phyloP scores from a whole-genome alignment of 148 eudicot genomes.

The Vaccinium darrowii region DNA sequence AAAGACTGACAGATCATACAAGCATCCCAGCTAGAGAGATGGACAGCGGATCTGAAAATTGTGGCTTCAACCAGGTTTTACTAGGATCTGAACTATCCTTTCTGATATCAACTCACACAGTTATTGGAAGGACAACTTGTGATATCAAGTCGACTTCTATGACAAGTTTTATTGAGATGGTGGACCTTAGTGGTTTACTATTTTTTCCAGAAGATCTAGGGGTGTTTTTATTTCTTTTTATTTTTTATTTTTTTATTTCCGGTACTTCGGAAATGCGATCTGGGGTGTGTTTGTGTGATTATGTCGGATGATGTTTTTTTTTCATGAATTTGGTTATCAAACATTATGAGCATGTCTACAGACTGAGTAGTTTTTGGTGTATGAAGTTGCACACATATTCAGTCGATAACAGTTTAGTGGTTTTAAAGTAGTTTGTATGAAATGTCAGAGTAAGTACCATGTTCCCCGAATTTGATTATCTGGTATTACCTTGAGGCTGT shows the following conservation, averaged over 20 bases:
- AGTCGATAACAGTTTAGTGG: not conserved
- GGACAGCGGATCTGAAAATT: slow-evolving; percentile 59
- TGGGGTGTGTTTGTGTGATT: too few relatives aligned
- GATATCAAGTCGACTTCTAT: not conserved
- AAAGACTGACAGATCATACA: slow-evolving; percentile 38
- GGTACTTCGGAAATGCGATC: too few relatives aligned
- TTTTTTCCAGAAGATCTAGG: too few relatives aligned
- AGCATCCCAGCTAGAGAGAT: slow-evolving; percentile 30
- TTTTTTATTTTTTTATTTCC: too few relatives aligned
- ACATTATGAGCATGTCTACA: not conserved
- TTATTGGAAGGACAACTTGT: not conserved
- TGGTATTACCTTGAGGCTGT: not conserved
- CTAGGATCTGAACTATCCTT: too few relatives aligned
- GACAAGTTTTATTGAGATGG: too few relatives aligned
- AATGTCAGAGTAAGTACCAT: not conserved
- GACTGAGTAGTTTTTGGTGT: not conserved
- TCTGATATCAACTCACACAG: not conserved
- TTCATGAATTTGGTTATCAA: not conserved
- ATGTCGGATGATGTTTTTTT: too few relatives aligned
- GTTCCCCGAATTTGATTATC: not conserved
- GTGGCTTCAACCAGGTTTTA: slow-evolving; percentile 53
- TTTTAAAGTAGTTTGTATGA: not conserved
- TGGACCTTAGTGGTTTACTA: too few relatives aligned
- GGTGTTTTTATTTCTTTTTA: too few relatives aligned
- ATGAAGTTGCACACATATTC: not conserved